These are phyloP conservation scores for Mallotus repandus DNA, from an alignment of 441 rosid genomes.

Conservation along the genomic window DNA sequence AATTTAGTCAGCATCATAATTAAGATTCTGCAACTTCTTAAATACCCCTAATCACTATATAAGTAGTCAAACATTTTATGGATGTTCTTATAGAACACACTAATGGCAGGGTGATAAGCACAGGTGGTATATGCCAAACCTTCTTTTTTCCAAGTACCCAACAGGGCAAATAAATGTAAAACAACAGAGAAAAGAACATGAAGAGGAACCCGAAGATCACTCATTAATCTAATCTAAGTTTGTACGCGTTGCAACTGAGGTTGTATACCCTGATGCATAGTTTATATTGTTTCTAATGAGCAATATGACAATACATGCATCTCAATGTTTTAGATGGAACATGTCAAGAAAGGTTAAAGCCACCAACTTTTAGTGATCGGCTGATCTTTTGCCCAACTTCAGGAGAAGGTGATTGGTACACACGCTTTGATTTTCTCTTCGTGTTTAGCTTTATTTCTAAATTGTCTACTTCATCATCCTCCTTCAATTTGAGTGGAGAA, in stretches of 20 bases:
- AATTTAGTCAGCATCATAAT: not conserved
- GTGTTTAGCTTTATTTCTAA: slow-evolving; percentile 68
- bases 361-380: slow-evolving; percentile 70
- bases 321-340: not conserved
- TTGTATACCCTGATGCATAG: not conserved
- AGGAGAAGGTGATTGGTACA: slow-evolving; percentile 76
- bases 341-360: slow-evolving; percentile 19
- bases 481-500: slow-evolving; percentile 86
- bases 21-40: not conserved
- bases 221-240: not conserved
- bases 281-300: not conserved
- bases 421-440: slow-evolving; percentile 74
- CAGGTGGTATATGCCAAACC: not conserved
- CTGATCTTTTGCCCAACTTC: slow-evolving; percentile 97
- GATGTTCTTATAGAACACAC: not conserved
- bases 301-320: slow-evolving; percentile 2
- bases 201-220: not conserved
- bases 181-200: not conserved
- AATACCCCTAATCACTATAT: not conserved
- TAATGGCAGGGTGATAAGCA: not conserved
- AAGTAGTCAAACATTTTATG: not conserved
- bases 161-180: too few species aligned
- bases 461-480: slow-evolving; percentile 92
- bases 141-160: too few species aligned
- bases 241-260: not conserved